These are phyloP conservation scores for Populus nigra DNA, from an alignment of 345 rosid genomes.

Conservation along the genomic window DNA sequence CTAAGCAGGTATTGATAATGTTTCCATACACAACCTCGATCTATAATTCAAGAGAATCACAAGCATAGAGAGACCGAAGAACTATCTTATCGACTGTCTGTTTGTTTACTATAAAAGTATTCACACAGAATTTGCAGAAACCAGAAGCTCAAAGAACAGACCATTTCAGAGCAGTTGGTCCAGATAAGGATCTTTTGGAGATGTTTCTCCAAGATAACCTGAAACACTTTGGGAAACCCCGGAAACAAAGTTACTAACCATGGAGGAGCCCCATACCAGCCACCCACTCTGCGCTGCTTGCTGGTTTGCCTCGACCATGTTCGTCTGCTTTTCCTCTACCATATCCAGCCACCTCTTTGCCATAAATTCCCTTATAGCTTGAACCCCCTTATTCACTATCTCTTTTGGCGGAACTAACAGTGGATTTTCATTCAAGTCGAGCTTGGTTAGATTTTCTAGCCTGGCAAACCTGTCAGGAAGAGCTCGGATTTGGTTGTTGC, in stretches of 20 bases:
- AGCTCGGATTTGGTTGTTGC: conserved; percentile 28
- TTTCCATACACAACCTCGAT: neutral
- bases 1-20: no score
- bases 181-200: conserved; percentile 23
- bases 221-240: conserved; percentile 20
- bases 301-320: conserved; percentile 4
- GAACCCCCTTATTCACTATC: conserved; percentile 10
- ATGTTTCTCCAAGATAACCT: conserved; percentile 21
- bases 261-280: conserved; percentile 25
- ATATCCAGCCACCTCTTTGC: conserved; percentile 18
- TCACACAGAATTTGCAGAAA: neutral
- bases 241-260: conserved; percentile 17
- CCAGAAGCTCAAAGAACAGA: neutral
- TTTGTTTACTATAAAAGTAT: neutral
- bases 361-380: conserved; percentile 26
- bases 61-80: neutral
- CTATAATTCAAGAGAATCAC: neutral
- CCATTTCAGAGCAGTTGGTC: conserved; percentile 20
- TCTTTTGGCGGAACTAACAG: conserved; percentile 24
- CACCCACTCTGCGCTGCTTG: conserved; percentile 19
- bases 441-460: conserved; percentile 18
- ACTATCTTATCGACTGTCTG: neutral
- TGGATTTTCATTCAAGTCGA: conserved; percentile 26
- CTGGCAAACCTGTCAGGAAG: conserved; percentile 23
- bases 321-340: conserved; percentile 16